A percentile compares a stretch with the other conserved stretches of the same genome.
These are phyloP conservation scores for Penicillium herquei DNA, from an alignment of 495 filamentous ascomycete species.

Conservation along the genomic window DNA sequence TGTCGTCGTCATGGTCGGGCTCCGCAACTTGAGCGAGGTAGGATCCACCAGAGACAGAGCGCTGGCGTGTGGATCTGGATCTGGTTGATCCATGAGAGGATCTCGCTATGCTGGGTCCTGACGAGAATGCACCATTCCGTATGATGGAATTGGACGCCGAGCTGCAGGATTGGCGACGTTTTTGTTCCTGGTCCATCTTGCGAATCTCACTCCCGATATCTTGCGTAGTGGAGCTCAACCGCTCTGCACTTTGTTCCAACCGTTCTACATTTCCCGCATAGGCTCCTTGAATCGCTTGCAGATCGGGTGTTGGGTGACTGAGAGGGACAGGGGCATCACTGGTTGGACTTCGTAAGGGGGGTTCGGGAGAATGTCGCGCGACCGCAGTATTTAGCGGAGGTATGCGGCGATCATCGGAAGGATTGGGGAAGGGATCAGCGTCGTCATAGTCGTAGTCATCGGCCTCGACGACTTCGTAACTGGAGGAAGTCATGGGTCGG, in stretches of 20 bases:
- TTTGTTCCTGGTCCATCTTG: constrained; percentile 75
- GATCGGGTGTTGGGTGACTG: constrained; percentile 74
- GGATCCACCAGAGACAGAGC: constrained; percentile 55
- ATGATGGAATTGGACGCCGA: constrained; percentile 61
- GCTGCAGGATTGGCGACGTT: constrained; percentile 46
- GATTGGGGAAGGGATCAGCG: constrained; percentile 18
- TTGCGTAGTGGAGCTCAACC: constrained; percentile 72
- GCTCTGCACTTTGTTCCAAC: constrained; percentile 78
- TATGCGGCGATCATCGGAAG: constrained; percentile 25
- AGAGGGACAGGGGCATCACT: constrained; percentile 57
- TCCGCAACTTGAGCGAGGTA: constrained; percentile 53
- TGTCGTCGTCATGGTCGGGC: constrained; percentile 42
- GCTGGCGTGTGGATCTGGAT: constrained; percentile 48
- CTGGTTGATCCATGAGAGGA: constrained; percentile 63
- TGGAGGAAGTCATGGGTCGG: constrained; percentile 41
- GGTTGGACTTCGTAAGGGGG: constrained; percentile 61
- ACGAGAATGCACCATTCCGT: constrained; percentile 74
- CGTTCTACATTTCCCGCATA: constrained; percentile 77
- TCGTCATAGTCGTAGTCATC: constrained; percentile 48
- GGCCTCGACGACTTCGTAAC: constrained; percentile 47
- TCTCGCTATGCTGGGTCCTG: constrained; percentile 54
- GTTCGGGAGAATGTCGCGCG: constrained; percentile 26
- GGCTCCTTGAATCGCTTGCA: constrained; percentile 69
- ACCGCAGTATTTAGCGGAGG: constrained; percentile 35
- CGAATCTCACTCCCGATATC: constrained; percentile 79